phyloP scores from a whole-genome alignment of 2,329 filamentous ascomycete species.

The Aspergillus latus region DNA sequence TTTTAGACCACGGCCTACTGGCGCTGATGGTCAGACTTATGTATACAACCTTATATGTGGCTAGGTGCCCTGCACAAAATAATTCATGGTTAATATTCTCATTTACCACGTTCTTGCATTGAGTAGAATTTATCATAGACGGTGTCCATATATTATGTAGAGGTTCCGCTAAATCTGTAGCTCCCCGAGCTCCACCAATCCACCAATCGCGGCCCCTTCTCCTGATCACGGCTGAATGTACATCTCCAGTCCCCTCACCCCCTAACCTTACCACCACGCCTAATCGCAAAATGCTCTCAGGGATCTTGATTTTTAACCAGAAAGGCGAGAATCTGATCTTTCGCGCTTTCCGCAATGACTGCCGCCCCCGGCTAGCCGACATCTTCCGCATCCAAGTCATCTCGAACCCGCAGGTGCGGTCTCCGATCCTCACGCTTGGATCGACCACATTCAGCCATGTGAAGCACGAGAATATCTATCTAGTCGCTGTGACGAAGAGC shows the following conservation, averaged over 20 bases:
- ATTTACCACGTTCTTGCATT: no score
- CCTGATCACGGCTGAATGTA: background rate
- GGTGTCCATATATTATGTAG: background rate
- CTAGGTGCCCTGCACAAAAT: background rate
- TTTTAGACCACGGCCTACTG: background rate
- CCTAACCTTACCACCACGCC: slow-evolving; percentile 13
- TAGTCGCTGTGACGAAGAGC: slow-evolving; percentile 96
- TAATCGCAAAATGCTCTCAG: slow-evolving; percentile 75
- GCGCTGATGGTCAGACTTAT: background rate
- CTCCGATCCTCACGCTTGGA: slow-evolving; percentile 92
- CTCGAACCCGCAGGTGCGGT: slow-evolving; percentile 95
- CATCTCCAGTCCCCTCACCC: background rate
- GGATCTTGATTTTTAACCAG: slow-evolving; percentile 97
- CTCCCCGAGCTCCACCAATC: background rate
- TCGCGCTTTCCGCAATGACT: slow-evolving; percentile 97
- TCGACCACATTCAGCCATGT: slow-evolving; percentile 99
- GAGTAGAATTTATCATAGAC: no score
- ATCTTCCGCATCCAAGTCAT: slow-evolving; percentile 99
- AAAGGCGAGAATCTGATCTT: slow-evolving; percentile 99
- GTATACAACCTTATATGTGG: background rate
- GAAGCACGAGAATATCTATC: slow-evolving; percentile 98
- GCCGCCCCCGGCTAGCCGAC: slow-evolving; percentile 92
- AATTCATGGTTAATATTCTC: background rate
- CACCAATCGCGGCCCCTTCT: slow-evolving; percentile 12
- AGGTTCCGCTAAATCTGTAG: background rate